These are phyloP conservation scores for Trichosporon sp. DNA, from an alignment of 1,284 basidiomycete species.

Conservation along the genomic window DNA sequence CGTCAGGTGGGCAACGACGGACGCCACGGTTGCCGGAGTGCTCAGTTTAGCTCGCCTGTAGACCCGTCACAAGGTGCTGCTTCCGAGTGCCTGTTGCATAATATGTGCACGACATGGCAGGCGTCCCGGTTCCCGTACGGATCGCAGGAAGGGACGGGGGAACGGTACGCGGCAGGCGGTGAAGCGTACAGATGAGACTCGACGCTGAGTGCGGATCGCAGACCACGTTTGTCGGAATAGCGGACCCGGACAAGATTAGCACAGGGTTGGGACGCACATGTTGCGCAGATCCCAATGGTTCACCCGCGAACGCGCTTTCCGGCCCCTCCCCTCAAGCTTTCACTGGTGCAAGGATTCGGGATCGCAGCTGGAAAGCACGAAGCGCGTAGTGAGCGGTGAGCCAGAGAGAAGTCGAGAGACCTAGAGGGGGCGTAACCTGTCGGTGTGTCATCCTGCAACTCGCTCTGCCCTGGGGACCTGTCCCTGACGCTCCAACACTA, in stretches of 20 bases:
- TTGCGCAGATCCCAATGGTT: background rate
- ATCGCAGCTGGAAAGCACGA: too few species aligned
- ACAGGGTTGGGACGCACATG: too few species aligned
- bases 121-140: background rate
- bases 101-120: background rate
- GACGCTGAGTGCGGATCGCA: too few species aligned
- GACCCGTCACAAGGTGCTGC: background rate
- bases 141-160: too few species aligned
- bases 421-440: too few species aligned
- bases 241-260: too few species aligned
- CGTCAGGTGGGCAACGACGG: background rate
- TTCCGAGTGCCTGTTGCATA: background rate
- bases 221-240: background rate
- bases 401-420: too few species aligned
- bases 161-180: background rate
- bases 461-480: background rate
- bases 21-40: background rate
- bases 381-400: too few species aligned
- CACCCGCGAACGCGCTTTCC: background rate
- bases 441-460: background rate
- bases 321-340: too few species aligned
- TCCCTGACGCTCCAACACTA: conserved; percentile 1
- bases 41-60: background rate
- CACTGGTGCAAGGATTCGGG: too few species aligned
- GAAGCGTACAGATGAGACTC: background rate